A percentile compares a stretch with the other conserved stretches of the same genome.
Conservation (phyloP, 805 yeast genomes). For the Saccharomycopsis capsularis region DNA sequence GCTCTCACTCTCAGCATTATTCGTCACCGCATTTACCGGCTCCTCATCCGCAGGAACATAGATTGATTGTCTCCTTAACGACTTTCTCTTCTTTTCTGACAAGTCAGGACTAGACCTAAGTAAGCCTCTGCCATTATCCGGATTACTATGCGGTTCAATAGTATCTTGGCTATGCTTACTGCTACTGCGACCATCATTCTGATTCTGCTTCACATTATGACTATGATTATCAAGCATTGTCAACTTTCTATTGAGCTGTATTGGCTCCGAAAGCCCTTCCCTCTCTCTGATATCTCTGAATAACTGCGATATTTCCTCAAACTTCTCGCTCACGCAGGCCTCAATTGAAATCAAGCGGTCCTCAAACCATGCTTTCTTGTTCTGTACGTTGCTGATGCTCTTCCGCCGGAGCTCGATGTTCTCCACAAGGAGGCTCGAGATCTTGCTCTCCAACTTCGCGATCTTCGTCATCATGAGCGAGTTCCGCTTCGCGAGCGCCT, state of each 20-base stretch:
- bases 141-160: background rate
- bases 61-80: constrained; percentile 18
- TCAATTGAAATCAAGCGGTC: constrained; percentile 36
- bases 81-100: constrained; percentile 3
- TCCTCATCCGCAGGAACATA: constrained; percentile 27
- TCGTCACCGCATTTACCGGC: no score
- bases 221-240: background rate
- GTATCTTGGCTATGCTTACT: background rate
- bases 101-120: background rate
- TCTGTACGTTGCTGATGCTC: constrained; percentile 28
- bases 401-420: constrained; percentile 38
- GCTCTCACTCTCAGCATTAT: no score
- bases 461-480: constrained; percentile 45
- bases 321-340: constrained; percentile 33
- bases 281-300: constrained; percentile 32
- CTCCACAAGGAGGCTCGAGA: constrained; percentile 44
- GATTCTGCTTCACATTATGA: no score
- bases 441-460: constrained; percentile 44
- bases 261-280: constrained; percentile 5
- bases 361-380: constrained; percentile 32
- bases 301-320: constrained; percentile 39
- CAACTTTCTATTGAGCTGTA: constrained; percentile 1
- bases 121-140: no score
- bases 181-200: background rate
- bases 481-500: constrained; percentile 53